A percentile compares a stretch with the other conserved stretches of the same genome.
These are phyloP conservation scores for Medicago ruthenica DNA, from an alignment of 306 rosid species.

Conservation along the genomic window DNA sequence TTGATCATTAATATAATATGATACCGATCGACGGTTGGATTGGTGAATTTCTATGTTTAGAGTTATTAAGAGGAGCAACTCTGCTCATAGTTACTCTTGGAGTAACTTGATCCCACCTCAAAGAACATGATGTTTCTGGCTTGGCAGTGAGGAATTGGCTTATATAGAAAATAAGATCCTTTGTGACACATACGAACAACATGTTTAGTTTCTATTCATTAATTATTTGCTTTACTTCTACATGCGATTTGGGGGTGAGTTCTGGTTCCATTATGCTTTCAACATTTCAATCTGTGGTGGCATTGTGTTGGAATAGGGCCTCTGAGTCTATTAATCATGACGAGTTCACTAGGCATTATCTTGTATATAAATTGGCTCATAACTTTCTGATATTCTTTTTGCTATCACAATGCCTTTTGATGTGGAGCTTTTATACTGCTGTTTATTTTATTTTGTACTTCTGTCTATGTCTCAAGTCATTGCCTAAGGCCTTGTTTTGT, in stretches of 20 bases:
- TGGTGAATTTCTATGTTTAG: neutral
- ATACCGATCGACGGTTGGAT: neutral
- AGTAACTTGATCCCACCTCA: neutral
- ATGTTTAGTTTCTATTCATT: slow-evolving; percentile 8
- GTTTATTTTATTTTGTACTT: neutral
- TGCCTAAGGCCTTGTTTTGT: neutral
- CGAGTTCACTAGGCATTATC: neutral
- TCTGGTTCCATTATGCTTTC: neutral
- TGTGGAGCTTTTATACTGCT: neutral
- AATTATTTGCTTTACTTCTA: slow-evolving; percentile 11
- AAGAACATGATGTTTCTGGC: neutral
- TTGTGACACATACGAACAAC: neutral
- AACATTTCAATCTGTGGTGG: neutral
- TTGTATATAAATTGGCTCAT: neutral
- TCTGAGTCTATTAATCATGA: neutral
- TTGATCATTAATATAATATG: neutral
- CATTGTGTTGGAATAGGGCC: neutral
- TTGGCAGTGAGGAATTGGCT: neutral
- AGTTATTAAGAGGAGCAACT: neutral
- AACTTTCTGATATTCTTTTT: neutral
- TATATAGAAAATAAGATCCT: neutral
- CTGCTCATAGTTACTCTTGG: neutral
- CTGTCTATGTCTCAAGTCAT: neutral
- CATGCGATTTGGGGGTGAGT: slow-evolving; percentile 16
- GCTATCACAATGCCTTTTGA: neutral